These are phyloP conservation scores for Ramalina peruviana DNA, from an alignment of 495 filamentous ascomycete species.

Conservation along the genomic window DNA sequence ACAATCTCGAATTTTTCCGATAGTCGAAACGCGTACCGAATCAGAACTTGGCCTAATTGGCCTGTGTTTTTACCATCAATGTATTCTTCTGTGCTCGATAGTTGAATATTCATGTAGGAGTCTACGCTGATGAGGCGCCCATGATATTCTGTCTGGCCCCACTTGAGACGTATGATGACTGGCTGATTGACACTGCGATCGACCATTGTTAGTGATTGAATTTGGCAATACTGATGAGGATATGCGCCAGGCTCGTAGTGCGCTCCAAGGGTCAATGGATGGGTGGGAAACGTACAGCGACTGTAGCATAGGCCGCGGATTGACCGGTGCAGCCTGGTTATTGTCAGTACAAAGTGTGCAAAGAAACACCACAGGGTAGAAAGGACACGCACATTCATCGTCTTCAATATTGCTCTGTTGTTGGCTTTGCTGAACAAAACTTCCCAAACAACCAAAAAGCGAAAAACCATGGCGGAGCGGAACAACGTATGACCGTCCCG, in stretches of 20 bases:
- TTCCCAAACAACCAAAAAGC: too few relatives aligned
- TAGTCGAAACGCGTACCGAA: conserved; percentile 42
- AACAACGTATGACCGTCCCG: too few relatives aligned
- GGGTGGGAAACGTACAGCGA: conserved; percentile 47
- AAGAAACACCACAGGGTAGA: not conserved
- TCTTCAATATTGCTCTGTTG: too few relatives aligned
- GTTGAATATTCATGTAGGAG: conserved; percentile 97
- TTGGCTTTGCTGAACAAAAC: too few relatives aligned
- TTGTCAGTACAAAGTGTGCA: not conserved
- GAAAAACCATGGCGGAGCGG: too few relatives aligned
- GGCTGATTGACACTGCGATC: conserved; percentile 64
- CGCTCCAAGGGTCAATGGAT: not conserved
- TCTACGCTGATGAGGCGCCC: conserved; percentile 83
- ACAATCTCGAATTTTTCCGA: conserved; percentile 12
- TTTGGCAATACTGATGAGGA: not conserved
- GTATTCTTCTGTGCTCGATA: conserved; percentile 78
- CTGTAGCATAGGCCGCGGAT: conserved; percentile 82
- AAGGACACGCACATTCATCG: too few relatives aligned
- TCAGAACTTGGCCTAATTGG: conserved; percentile 75
- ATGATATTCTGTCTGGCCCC: conserved; percentile 94
- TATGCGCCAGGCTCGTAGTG: not conserved
- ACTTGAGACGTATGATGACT: conserved; percentile 86
- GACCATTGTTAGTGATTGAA: not conserved
- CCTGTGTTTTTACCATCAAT: conserved; percentile 79
- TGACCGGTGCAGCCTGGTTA: conserved; percentile 64